Conservation (phyloP, 441 rosid genomes). For the Adansonia gregorii region DNA sequence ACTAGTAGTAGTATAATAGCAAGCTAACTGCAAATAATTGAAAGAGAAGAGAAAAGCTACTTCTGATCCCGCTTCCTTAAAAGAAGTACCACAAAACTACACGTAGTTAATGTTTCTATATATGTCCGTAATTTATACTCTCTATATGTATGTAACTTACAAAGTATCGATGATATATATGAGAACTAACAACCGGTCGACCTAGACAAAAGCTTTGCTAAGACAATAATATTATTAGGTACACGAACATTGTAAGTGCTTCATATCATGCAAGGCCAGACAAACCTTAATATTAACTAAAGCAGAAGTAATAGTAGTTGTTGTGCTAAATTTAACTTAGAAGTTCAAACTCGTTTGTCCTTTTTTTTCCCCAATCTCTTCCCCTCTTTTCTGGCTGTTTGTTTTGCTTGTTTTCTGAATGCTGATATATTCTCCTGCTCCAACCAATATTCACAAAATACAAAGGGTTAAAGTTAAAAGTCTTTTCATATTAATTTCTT, state of each 20-base stretch:
- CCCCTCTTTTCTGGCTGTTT: background rate
- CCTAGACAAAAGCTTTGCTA: background rate
- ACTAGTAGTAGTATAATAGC: background rate
- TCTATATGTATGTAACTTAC: background rate
- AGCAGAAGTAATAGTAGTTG: background rate
- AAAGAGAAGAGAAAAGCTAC: background rate
- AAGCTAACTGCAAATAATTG: conserved; percentile 1
- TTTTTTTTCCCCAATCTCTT: background rate
- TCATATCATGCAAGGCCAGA: background rate
- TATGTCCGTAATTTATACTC: background rate
- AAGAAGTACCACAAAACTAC: background rate
- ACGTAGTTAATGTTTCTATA: background rate
- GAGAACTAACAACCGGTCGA: background rate
- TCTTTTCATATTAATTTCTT: background rate
- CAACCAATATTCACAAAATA: background rate
- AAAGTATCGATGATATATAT: background rate
- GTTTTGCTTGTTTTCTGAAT: background rate
- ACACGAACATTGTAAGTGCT: background rate
- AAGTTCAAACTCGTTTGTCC: background rate
- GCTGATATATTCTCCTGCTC: background rate
- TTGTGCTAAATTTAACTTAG: background rate
- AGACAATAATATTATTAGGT: background rate
- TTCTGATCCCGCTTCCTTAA: background rate
- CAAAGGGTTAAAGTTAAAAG: background rate
- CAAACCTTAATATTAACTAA: background rate